Evolutionary conservation across 2,329 filamentous ascomycete genomes (phyloP), one percentile per base, ranked within the genome.

Genomic region (Phyllosticta citrichinensis): DNA sequence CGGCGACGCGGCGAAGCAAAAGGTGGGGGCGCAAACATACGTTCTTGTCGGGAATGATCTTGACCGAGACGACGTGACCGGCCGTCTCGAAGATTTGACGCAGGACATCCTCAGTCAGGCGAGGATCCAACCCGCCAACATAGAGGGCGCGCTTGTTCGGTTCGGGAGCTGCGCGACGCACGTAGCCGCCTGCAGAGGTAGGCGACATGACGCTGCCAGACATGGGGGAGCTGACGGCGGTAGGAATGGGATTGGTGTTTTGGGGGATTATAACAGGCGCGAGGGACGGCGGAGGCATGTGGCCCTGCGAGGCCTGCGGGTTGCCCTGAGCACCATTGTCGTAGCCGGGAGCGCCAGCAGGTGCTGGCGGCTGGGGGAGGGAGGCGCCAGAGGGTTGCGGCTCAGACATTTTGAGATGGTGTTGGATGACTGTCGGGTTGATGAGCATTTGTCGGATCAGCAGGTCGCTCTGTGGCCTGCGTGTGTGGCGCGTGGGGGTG

Each of bases 1-100:
- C 33, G 33, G 11, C 33, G 14, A 40, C 14, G 33, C 33, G 33
- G 33, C 33, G 33, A 40, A 40, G 33, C 33, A 40, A 61, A 57
- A 57, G 57, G 54, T 30, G 35, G 50, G 55, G 65, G 64, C 64
- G 33, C 58, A 64, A 63, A 85, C 91, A 83, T 79, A 96, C 92
- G 77, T 97, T 99, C 83, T 99, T 99, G 81, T 99, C 94, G 58
- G 94, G 94, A 74, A 99, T 99, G 72, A 99, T 97, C 82, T 99
- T 99, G 73, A 99, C 94, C 72, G 91, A 97, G 78, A 96, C 88
- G 66, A 99, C 94, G 77, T 99, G 94, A 62, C 94, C 94, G 63
- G 92, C 97, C 6, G 94, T 99, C 81, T 99, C 94, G 71, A 99
- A 99, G 69, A 97, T 97, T 76, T 97, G 93, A 71, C 91, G 91